A percentile compares a stretch with the other conserved stretches of the same genome.
phyloP scores from a whole-genome alignment of 2,329 filamentous ascomycete genomes.

The Cladosporium colombiae region DNA sequence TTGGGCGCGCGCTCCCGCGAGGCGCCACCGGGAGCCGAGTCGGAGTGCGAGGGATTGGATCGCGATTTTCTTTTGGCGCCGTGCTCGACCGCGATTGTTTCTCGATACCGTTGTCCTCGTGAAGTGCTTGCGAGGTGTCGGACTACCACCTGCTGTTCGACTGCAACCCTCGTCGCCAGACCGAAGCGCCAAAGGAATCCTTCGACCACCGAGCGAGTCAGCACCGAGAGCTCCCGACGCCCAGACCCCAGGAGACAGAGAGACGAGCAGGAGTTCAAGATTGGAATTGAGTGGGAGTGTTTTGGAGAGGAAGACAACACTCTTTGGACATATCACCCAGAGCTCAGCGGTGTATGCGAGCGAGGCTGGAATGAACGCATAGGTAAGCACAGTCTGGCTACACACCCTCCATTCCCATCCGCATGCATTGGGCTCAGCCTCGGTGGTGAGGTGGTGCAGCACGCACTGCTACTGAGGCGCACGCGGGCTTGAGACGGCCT shows the following conservation, averaged over 20 bases:
- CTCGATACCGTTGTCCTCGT: background rate
- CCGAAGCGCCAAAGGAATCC: background rate
- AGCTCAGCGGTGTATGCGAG: background rate
- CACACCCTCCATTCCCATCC: background rate
- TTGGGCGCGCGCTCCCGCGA: slow-evolving; percentile 1
- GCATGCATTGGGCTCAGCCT: slow-evolving; percentile 10
- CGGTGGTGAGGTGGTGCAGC: background rate
- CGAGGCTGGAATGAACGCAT: slow-evolving; percentile 19
- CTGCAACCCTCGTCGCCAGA: background rate
- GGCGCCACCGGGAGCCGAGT: background rate
- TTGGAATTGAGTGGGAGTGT: background rate
- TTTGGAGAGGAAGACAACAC: slow-evolving; percentile 1
- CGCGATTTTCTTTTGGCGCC: slow-evolving; percentile 10
- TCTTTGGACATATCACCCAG: slow-evolving; percentile 6
- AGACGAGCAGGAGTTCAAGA: slow-evolving; percentile 7
- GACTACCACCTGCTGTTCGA: background rate
- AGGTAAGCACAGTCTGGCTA: slow-evolving; percentile 11
- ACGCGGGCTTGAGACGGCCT: background rate
- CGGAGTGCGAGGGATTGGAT: slow-evolving; percentile 13
- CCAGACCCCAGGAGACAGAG: slow-evolving; percentile 6
- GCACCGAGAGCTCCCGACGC: slow-evolving; percentile 11
- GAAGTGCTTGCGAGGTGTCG: background rate
- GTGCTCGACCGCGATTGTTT: slow-evolving; percentile 1
- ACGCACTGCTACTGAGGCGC: background rate
- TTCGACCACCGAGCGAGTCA: slow-evolving; percentile 3